phyloP scores from a whole-genome alignment of 257 asterid genomes.

The Coffea canephora region DNA sequence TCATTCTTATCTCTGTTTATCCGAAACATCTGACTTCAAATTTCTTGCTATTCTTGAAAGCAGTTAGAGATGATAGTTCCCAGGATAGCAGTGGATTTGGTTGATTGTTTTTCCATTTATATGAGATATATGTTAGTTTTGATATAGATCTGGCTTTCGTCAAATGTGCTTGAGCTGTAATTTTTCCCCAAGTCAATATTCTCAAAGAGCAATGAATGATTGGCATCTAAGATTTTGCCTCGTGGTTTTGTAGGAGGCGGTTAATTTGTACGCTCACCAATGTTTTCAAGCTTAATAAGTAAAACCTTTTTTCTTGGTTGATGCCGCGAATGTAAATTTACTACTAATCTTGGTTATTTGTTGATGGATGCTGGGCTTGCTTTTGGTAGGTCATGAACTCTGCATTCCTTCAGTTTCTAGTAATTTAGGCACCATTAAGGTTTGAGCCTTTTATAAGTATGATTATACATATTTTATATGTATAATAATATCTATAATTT shows the following conservation, averaged over 20 bases:
- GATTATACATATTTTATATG: too few relatives aligned
- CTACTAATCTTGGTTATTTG: not conserved
- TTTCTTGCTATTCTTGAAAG: conserved; percentile 35
- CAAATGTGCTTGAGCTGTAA: conserved; percentile 36
- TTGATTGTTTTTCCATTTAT: conserved; percentile 32
- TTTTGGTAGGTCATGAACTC: not conserved
- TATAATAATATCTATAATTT: too few relatives aligned
- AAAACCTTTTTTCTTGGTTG: not conserved
- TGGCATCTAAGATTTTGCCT: not conserved
- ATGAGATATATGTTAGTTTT: conserved; percentile 29
- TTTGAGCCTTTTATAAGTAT: too few relatives aligned
- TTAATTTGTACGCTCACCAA: conserved; percentile 1
- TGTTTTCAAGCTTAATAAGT: not conserved
- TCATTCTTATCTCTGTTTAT: conserved; percentile 14
- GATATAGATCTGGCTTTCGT: conserved; percentile 29
- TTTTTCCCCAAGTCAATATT: conserved; percentile 16
- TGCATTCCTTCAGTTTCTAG: not conserved
- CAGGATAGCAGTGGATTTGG: conserved; percentile 36
- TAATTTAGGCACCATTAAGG: too few relatives aligned
- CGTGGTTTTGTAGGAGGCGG: conserved; percentile 6
- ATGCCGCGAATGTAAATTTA: not conserved
- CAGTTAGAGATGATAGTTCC: conserved; percentile 35
- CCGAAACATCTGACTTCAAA: conserved; percentile 15
- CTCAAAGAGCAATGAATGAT: not conserved
- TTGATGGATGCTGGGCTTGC: not conserved